A percentile compares a stretch with the other conserved stretches of the same genome.
Evolutionary conservation across 2,329 filamentous ascomycete species (phyloP).

Genomic region (Helicocarpus griseus): DNA sequence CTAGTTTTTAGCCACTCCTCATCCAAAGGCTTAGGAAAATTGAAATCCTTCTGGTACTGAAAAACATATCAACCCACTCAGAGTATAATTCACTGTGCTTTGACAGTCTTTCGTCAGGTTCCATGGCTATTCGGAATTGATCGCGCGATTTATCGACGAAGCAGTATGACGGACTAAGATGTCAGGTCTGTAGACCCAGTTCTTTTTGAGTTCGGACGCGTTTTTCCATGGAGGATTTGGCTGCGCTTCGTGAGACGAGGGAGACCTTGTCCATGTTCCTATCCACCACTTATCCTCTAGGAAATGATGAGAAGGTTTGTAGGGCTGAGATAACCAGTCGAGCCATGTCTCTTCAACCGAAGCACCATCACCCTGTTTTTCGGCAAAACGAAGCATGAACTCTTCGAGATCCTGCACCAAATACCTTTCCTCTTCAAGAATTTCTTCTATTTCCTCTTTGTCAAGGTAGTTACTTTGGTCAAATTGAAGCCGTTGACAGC

Average conservation of each 20-base stretch:
- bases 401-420: background rate
- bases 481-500: background rate
- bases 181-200: background rate
- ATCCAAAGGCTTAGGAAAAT: background rate
- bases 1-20: background rate
- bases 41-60: background rate
- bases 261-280: background rate
- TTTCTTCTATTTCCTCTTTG: background rate
- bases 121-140: background rate
- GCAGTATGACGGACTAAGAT: background rate
- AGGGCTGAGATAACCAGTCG: background rate
- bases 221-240: background rate
- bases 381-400: background rate
- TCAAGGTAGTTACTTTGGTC: too few relatives aligned
- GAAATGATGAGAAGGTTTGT: background rate
- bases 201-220: background rate
- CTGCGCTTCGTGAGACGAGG: background rate
- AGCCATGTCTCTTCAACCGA: background rate
- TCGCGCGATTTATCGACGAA: background rate
- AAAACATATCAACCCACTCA: background rate
- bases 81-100: background rate
- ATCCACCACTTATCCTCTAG: background rate
- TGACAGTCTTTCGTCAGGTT: background rate
- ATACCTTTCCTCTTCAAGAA: background rate
- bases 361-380: background rate